Conservation (phyloP, 495 filamentous ascomycete genomes). For the Podospora pseudopauciseta region DNA sequence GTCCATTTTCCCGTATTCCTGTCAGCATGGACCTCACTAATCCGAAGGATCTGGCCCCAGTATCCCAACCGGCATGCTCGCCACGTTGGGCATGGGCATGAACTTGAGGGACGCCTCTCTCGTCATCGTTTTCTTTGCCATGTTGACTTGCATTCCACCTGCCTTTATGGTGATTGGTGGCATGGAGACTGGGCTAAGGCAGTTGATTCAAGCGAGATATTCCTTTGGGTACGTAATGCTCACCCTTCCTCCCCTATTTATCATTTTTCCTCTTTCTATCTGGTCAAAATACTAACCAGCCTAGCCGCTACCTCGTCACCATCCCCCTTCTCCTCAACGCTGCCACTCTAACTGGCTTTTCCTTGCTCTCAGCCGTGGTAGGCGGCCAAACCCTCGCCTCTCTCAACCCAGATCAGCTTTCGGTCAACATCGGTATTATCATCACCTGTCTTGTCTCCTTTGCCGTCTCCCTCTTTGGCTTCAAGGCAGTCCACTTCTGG, state of each 20-base stretch:
- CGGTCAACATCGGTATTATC: constrained; percentile 48
- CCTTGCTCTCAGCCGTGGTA: constrained; percentile 39
- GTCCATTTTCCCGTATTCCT: constrained; percentile 15
- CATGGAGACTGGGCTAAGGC: constrained; percentile 51
- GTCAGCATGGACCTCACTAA: neutral
- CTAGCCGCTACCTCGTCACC: constrained; percentile 36
- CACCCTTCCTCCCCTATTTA: neutral
- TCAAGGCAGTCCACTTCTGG: constrained; percentile 50
- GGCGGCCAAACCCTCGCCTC: constrained; percentile 45
- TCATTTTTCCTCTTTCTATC: neutral
- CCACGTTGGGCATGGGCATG: constrained; percentile 49
- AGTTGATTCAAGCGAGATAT: constrained; percentile 54
- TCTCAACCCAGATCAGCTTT: constrained; percentile 44
- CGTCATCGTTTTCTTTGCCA: constrained; percentile 55
- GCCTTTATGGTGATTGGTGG: constrained; percentile 54
- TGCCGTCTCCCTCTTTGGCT: constrained; percentile 48
- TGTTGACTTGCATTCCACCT: constrained; percentile 48
- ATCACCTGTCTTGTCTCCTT: constrained; percentile 49
- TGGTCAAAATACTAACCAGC: neutral
- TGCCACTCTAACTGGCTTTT: constrained; percentile 44
- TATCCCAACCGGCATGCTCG: constrained; percentile 52
- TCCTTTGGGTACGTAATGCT: constrained; percentile 45
- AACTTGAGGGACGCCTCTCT: constrained; percentile 52
- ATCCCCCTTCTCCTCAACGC: constrained; percentile 41
- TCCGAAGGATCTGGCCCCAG: constrained; percentile 21